Evolutionary conservation across 495 filamentous ascomycete species (phyloP).

Genomic region (Diplogelasinospora grovesii): DNA sequence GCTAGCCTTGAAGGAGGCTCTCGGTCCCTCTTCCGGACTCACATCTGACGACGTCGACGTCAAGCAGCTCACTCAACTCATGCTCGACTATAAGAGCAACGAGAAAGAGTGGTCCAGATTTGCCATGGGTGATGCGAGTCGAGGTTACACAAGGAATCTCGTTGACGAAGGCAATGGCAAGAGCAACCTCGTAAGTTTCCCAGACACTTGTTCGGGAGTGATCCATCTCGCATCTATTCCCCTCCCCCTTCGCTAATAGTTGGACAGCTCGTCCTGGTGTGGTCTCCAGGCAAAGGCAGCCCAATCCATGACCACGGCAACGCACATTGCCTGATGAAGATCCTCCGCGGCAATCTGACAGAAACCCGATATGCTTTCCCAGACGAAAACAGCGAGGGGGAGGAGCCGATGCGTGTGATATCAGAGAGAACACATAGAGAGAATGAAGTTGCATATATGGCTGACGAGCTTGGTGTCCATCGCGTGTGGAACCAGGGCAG

Average conservation of each 20-base stretch:
- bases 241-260: conserved; percentile 9
- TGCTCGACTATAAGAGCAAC: conserved; percentile 63
- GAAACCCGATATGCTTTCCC: conserved; percentile 81
- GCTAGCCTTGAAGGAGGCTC: conserved; percentile 56
- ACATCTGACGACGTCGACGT: conserved; percentile 74
- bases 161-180: conserved; percentile 90
- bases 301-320: conserved; percentile 85
- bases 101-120: conserved; percentile 65
- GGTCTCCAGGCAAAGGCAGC: conserved; percentile 80
- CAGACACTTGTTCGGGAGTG: no score
- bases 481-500: conserved; percentile 68
- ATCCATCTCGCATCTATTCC: conserved; percentile 3
- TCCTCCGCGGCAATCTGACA: conserved; percentile 67
- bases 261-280: conserved; percentile 76
- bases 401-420: conserved; percentile 46
- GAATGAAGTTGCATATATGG: conserved; percentile 37
- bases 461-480: conserved; percentile 65
- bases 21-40: conserved; percentile 74
- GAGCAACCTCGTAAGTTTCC: conserved; percentile 68
- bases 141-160: conserved; percentile 78
- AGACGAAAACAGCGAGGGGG: conserved; percentile 42
- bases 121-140: conserved; percentile 56
- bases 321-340: conserved; percentile 66
- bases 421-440: conserved; percentile 48
- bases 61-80: conserved; percentile 55